Conservation (phyloP, 257 asterid species). For the Ballota nigra region DNA sequence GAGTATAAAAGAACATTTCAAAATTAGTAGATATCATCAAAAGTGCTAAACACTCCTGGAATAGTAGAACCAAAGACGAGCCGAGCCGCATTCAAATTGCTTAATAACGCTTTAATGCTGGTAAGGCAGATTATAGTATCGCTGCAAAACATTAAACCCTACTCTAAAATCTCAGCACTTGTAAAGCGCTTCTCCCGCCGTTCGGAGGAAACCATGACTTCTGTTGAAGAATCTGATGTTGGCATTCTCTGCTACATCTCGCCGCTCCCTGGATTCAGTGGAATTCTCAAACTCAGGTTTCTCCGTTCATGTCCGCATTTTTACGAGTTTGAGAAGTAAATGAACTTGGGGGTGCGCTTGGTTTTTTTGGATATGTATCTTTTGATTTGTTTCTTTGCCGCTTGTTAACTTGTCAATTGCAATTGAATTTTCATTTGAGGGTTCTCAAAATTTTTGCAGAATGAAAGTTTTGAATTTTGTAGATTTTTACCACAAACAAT, state of each 20-base stretch:
- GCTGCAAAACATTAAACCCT: slow-evolving; percentile 25
- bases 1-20: too few species aligned
- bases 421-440: background rate
- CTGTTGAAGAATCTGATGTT: slow-evolving; percentile 71
- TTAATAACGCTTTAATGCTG: background rate
- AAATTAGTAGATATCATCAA: too few species aligned
- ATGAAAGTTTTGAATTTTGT: background rate
- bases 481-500: too few species aligned
- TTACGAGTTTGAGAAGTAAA: background rate
- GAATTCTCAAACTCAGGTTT: slow-evolving; percentile 88
- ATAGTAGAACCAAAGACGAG: too few species aligned
- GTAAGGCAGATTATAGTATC: background rate
- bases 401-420: background rate
- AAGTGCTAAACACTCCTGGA: too few species aligned
- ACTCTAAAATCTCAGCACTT: background rate
- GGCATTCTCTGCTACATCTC: slow-evolving; percentile 85
- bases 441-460: background rate
- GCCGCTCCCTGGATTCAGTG: slow-evolving; percentile 76
- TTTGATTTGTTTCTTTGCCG: background rate
- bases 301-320: slow-evolving; percentile 7
- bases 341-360: background rate
- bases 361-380: background rate
- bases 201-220: slow-evolving; percentile 37
- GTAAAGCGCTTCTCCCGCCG: slow-evolving; percentile 23
- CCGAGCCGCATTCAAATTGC: too few species aligned